These are phyloP conservation scores for Primulina tabacum DNA, from an alignment of 257 asterid species.

Conservation along the genomic window DNA sequence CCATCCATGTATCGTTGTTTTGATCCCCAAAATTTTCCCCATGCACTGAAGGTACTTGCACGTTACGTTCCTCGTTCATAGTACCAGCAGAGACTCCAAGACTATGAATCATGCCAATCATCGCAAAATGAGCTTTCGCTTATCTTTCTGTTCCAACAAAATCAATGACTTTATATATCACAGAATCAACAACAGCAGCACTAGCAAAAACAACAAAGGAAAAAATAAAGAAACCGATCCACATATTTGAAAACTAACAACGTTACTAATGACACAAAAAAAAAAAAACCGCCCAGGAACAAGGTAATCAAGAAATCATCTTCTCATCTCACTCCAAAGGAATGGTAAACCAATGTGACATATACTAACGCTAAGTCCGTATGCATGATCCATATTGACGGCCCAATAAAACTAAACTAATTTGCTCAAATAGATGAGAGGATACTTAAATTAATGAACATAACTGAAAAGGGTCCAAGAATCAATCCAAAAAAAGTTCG, in stretches of 20 bases:
- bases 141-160: slow-evolving; percentile 12
- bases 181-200: slow-evolving; percentile 6
- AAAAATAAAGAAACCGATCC: background rate
- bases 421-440: background rate
- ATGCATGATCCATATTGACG: background rate
- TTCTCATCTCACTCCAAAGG: background rate
- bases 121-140: slow-evolving; percentile 22
- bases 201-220: background rate
- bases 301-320: background rate
- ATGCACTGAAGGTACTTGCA: slow-evolving; percentile 29
- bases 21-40: slow-evolving; percentile 31
- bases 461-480: background rate
- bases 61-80: slow-evolving; percentile 28
- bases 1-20: slow-evolving; percentile 64
- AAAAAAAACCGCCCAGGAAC: background rate
- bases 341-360: background rate
- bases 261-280: too few species aligned
- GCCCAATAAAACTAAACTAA: background rate
- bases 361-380: background rate
- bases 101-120: slow-evolving; percentile 21
- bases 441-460: background rate
- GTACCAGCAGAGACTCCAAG: slow-evolving; percentile 26
- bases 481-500: background rate
- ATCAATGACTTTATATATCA: slow-evolving; percentile 15
- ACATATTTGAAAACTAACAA: background rate